Evolutionary conservation across 192 early-diverging fungal genomes (phyloP).

Genomic region (Podochytrium sp.): DNA sequence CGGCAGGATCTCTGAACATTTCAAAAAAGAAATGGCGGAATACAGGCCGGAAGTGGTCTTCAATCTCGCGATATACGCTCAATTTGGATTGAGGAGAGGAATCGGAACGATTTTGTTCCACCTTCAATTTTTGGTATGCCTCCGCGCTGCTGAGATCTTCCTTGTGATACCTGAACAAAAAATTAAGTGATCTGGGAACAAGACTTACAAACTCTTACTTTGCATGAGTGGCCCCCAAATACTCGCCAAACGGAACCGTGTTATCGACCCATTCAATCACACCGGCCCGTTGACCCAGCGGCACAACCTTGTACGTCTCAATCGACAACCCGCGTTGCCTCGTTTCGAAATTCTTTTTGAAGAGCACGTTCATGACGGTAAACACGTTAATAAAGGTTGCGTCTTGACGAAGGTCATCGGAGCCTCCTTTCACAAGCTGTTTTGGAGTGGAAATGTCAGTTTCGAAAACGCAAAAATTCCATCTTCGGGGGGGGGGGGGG

Average conservation of each 20-base stretch:
- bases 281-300: conserved; percentile 54
- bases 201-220: conserved; percentile 37
- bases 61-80: conserved; percentile 55
- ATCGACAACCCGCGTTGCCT: conserved; percentile 50
- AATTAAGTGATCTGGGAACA: not conserved
- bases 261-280: conserved; percentile 63
- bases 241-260: conserved; percentile 53
- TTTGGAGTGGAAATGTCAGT: too few relatives aligned
- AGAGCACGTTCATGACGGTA: conserved; percentile 61
- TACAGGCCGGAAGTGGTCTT: conserved; percentile 55
- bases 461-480: too few relatives aligned
- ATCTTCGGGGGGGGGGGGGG: too few relatives aligned
- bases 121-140: conserved; percentile 44
- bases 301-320: conserved; percentile 63
- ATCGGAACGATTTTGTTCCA: conserved; percentile 41
- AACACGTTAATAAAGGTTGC: conserved; percentile 73
- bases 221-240: conserved; percentile 43
- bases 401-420: conserved; percentile 80
- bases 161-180: conserved; percentile 46
- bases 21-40: conserved; percentile 82
- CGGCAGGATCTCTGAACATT: conserved; percentile 66
- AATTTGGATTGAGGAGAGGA: conserved; percentile 60
- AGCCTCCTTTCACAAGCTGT: conserved; percentile 52
- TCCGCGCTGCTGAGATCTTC: conserved; percentile 42
- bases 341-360: conserved; percentile 53